These are phyloP conservation scores for Leccinum longicurvipes DNA, from an alignment of 768 basidiomycete genomes.

Conservation along the genomic window DNA sequence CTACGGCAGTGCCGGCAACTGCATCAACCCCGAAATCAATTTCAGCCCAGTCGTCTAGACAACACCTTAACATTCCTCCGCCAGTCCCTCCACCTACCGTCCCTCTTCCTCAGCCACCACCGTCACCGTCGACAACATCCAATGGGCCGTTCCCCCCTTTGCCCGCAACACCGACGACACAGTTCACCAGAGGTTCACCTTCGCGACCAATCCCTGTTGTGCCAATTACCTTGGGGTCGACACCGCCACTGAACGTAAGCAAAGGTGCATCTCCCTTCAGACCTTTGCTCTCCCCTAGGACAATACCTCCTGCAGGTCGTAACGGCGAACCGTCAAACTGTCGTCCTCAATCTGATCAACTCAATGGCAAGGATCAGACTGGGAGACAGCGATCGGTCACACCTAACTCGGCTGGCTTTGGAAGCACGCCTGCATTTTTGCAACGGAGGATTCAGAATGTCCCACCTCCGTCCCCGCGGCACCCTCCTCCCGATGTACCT, in stretches of 20 bases:
- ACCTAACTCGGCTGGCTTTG: slow-evolving; percentile 3
- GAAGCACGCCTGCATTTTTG: slow-evolving; percentile 23
- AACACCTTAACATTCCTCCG: slow-evolving; percentile 28
- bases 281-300: slow-evolving; percentile 18
- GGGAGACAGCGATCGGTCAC: slow-evolving; percentile 18
- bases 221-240: slow-evolving; percentile 7
- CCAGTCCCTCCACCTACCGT: slow-evolving; percentile 30
- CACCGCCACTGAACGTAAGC: slow-evolving; percentile 15
- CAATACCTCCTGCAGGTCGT: neutral
- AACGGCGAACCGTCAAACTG: neutral
- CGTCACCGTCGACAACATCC: slow-evolving; percentile 8
- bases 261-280: slow-evolving; percentile 22
- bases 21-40: slow-evolving; percentile 9
- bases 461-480: slow-evolving; percentile 24
- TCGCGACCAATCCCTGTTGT: slow-evolving; percentile 14
- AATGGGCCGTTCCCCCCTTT: slow-evolving; percentile 1
- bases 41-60: slow-evolving; percentile 18
- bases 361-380: slow-evolving; percentile 1
- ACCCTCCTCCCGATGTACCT: slow-evolving; percentile 28
- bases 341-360: slow-evolving; percentile 7
- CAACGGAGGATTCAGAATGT: slow-evolving; percentile 29
- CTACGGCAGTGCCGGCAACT: neutral
- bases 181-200: slow-evolving; percentile 12
- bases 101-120: slow-evolving; percentile 30
- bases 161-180: neutral